Evolutionary conservation across 768 basidiomycete species (phyloP).

Genomic region (Lactarius pseudohatsudake): DNA sequence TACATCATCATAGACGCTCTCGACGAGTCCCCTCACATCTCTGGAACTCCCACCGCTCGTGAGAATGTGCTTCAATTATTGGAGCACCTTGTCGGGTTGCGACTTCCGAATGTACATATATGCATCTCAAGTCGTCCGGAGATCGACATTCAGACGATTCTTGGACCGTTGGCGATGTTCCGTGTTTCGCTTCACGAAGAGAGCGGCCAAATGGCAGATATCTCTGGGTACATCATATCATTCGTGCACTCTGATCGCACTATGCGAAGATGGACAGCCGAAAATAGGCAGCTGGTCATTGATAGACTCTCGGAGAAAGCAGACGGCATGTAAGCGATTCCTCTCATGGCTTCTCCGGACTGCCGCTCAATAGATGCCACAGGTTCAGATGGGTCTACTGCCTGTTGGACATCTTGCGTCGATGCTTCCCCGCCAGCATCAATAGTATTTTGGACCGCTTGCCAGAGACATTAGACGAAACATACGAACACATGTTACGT

Average conservation of each 20-base stretch:
- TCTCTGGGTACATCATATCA: background rate
- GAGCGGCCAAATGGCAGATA: background rate
- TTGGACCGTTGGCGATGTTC: background rate
- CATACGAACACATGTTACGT: background rate
- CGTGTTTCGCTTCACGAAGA: slow-evolving; percentile 4
- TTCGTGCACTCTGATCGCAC: background rate
- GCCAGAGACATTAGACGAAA: slow-evolving; percentile 6
- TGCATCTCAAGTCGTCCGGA: slow-evolving; percentile 15
- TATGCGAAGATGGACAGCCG: background rate
- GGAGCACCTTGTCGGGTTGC: background rate
- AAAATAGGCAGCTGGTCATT: background rate
- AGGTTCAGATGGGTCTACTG: slow-evolving; percentile 14
- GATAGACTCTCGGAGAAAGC: background rate
- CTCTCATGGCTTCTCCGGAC: background rate
- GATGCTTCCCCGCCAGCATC: background rate
- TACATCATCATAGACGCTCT: slow-evolving; percentile 11
- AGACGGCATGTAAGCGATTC: background rate
- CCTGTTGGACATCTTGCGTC: background rate
- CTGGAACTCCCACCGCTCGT: background rate
- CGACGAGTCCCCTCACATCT: slow-evolving; percentile 1
- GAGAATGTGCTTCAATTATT: background rate
- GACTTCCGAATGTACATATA: background rate
- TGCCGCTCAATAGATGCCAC: background rate
- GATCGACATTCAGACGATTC: background rate
- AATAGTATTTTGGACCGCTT: background rate